Base-by-base conservation (phyloP, 2,329 filamentous ascomycete genomes). In the Botrytis fragariae region DNA sequence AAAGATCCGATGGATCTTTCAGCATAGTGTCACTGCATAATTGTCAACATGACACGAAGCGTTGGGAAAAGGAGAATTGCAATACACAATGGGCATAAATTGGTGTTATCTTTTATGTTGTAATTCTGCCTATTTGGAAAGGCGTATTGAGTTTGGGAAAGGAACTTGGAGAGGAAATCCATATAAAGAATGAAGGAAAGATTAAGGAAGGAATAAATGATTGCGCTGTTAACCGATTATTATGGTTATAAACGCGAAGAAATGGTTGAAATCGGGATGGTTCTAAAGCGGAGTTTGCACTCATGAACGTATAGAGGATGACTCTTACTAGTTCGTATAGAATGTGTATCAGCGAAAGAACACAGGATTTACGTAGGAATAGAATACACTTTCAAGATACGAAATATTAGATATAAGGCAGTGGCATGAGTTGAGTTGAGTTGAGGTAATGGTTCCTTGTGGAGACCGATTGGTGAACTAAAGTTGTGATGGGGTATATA, bases 1-100 rank as follows among this genome's bases (percentile, higher is more conserved):
- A 39, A 29, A n/a, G 71, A 72, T 48, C 39, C 29, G 6, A 72
- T 72, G 71, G 71, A 72, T 68, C 67, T 51, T 10, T 68, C 71
- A 25, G 39, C 9, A 12, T 72, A 72, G 51, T 57, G 9, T 10
- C 16, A 54, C 45, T 29, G 32, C 35, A 6, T 29, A n/a, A 18
- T 68, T n/a, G 14, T 68, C 18, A 42, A 57, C 29, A 8, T 54
- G 32, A 54, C 29, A 25, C 22, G 25, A 22, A n/a, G 35, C 25
- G 16, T 14, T 42, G 45, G 64, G 45, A 29, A 68, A 29, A 9
- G 35, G 35, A 68, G 35, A 39, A 39, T 29, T 29, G 35, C 63
- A 25, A 37, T 37, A 16, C 42, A n/a, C 14, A 65, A 42, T 44
- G 20, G 35, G 32, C 64, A 68, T 68, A 42, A 68, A 39, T 20